Conservation (phyloP, 768 basidiomycete genomes). For the Sporobolomyces phaffii region DNA sequence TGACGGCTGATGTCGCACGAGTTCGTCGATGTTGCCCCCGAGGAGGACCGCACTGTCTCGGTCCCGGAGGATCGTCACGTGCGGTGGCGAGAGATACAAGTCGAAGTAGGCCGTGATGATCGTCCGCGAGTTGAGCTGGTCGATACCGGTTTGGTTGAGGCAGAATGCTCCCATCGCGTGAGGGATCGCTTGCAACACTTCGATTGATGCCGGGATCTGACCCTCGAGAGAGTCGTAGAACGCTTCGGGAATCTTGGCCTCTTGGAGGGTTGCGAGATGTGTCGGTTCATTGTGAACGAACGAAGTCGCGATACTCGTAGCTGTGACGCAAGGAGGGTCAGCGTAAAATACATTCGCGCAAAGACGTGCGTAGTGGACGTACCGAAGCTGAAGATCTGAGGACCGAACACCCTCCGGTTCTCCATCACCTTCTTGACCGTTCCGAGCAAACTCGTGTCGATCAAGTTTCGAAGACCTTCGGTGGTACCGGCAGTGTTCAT, state of each 20-base stretch:
- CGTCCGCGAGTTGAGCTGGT: constrained; percentile 65
- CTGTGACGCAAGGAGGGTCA: constrained; percentile 14
- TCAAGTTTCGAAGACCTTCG: constrained; percentile 87
- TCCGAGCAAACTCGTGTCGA: constrained; percentile 77
- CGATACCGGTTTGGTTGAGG: constrained; percentile 81
- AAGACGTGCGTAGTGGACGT: constrained; percentile 42
- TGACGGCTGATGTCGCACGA: constrained; percentile 88
- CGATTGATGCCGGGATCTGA: constrained; percentile 10
- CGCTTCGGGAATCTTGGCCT: constrained; percentile 76
- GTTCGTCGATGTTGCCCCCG: constrained; percentile 86
- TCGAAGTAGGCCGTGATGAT: constrained; percentile 79
- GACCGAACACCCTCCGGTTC: constrained; percentile 73
- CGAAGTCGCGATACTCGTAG: constrained; percentile 41
- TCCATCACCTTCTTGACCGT: constrained; percentile 84
- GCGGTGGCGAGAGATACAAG: constrained; percentile 76
- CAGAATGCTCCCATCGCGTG: constrained; percentile 95
- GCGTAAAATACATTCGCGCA: constrained; percentile 10
- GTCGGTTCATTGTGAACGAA: constrained; percentile 92
- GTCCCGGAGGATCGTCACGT: constrained; percentile 76
- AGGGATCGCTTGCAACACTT: constrained; percentile 88
- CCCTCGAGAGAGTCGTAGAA: constrained; percentile 81
- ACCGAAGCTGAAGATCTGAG: constrained; percentile 79
- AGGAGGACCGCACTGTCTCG: constrained; percentile 86
- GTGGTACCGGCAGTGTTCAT: constrained; percentile 93
- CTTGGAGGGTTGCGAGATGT: constrained; percentile 84